phyloP scores from a whole-genome alignment of 1,284 basidiomycete genomes.

The Malassezia pachydermatis region DNA sequence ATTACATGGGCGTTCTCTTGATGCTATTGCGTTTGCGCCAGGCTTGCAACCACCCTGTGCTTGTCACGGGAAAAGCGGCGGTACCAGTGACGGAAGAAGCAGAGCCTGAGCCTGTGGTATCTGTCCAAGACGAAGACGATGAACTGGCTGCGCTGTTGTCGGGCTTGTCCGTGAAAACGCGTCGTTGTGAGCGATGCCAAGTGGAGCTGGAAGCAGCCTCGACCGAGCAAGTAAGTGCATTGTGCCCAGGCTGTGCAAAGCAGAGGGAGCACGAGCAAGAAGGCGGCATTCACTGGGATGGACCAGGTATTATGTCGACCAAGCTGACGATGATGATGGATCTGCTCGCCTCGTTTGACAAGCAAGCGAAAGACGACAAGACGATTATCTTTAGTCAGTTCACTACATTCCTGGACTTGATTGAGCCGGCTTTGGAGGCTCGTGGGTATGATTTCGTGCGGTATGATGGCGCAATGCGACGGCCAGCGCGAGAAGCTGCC shows the following conservation, averaged over 20 bases:
- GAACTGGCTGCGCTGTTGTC: conserved; percentile 68
- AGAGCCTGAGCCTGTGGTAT: neutral
- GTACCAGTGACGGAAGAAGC: neutral
- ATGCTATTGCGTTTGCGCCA: conserved; percentile 76
- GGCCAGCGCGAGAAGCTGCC: conserved; percentile 64
- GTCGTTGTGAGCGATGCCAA: conserved; percentile 38
- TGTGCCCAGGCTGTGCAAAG: conserved; percentile 30
- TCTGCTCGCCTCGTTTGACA: conserved; percentile 62
- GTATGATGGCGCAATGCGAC: conserved; percentile 81
- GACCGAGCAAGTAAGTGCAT: neutral
- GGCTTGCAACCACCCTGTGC: conserved; percentile 50
- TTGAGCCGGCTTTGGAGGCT: conserved; percentile 68
- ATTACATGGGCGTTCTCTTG: conserved; percentile 74
- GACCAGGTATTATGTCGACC: conserved; percentile 55
- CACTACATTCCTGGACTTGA: conserved; percentile 75
- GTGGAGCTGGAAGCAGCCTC: conserved; percentile 14
- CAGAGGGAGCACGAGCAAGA: conserved; percentile 18
- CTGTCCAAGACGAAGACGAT: conserved; percentile 19
- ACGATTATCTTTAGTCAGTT: conserved; percentile 69
- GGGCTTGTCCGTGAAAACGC: conserved; percentile 53
- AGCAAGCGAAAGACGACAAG: conserved; percentile 59
- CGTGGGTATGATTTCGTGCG: conserved; percentile 64
- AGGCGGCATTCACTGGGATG: conserved; percentile 54
- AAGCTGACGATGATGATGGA: conserved; percentile 76
- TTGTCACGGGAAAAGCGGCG: conserved; percentile 19